Evolutionary conservation across 2,329 filamentous ascomycete species (phyloP), one percentile per base, ranked within the genome.

Genomic region (Aureobasidium sp.): DNA sequence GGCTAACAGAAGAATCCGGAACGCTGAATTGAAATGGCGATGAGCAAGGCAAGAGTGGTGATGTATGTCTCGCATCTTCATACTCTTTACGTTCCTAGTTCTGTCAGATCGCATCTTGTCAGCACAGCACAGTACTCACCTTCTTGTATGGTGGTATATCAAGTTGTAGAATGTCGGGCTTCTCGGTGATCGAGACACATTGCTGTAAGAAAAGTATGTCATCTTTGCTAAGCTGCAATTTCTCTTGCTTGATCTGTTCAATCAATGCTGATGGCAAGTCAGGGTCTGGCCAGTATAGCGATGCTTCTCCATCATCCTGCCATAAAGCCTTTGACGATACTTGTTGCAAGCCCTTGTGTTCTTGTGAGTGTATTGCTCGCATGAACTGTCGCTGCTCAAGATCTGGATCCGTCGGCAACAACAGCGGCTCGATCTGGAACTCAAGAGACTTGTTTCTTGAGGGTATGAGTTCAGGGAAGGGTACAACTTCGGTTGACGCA

Each of bases 341-440:
- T 67, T 29, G 71, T 66, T 0, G 70, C 70, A 8, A 9, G 7
- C 31, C 31, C 15, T 27, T 29, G 31, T 9, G 37, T 65, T 58
- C 8, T 65, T 58, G 9, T 53, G 62, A 31, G 61, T 69, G 17
- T 29, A 31, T 47, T 31, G 25, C 37, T 11, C 39, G 47, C 25
- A 69, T 70, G 63, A 80, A 78, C 3, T 63, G 59, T 9, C 68
- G 61, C 49, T 77, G 62, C 66, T 80, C 78, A 27, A 75, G 66
- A 37, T 79, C 75, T 65, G 75, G 67, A 63, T 79, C 77, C 3
- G 72, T 73, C 6, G 22, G 59, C 8, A 81, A 68, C 0, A 81
- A 56, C 4, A 79, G 79, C 25, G 74, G 42, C 58, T 81, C 78
- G n/a, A 75, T 63, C 62, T 77, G 79, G 15, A 62, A 66, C 20